A percentile compares a stretch with the other conserved stretches of the same genome.
Conservation (phyloP, 148 eudicot species). For the Mesembryanthemum crystallinum region DNA sequence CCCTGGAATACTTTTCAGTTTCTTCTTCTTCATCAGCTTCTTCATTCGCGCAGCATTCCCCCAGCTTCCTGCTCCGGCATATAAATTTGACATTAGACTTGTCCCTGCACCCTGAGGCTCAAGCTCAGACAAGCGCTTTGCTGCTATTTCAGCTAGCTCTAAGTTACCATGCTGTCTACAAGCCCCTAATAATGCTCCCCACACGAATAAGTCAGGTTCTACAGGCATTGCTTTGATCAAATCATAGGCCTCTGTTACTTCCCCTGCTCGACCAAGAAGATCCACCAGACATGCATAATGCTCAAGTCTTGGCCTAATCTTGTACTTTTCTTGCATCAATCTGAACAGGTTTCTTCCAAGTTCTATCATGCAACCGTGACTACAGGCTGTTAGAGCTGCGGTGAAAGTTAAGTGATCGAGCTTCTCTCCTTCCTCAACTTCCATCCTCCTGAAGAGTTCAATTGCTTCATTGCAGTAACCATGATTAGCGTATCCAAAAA, state of each 20-base stretch:
- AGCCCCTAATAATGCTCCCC: conserved; percentile 86
- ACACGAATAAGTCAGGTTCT: conserved; percentile 62
- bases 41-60: conserved; percentile 51
- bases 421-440: conserved; percentile 37
- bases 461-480: conserved; percentile 67
- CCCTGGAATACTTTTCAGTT: conserved; percentile 43
- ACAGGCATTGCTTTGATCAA: conserved; percentile 53
- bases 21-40: conserved; percentile 52
- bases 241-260: conserved; percentile 56
- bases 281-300: conserved; percentile 88
- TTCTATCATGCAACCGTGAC: conserved; percentile 59
- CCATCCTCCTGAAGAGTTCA: conserved; percentile 55
- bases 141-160: conserved; percentile 69
- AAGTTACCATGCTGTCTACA: conserved; percentile 58
- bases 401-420: conserved; percentile 75
- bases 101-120: conserved; percentile 77
- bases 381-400: conserved; percentile 80
- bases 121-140: conserved; percentile 48
- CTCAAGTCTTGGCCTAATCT: conserved; percentile 61
- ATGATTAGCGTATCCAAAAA: conserved; percentile 82
- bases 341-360: conserved; percentile 52
- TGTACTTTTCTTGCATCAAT: conserved; percentile 51
- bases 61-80: conserved; percentile 63
- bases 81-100: conserved; percentile 54
- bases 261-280: conserved; percentile 69